Base-by-base conservation (phyloP, 202 grass and related monocot species). In the Brachypodium distachyon region DNA sequence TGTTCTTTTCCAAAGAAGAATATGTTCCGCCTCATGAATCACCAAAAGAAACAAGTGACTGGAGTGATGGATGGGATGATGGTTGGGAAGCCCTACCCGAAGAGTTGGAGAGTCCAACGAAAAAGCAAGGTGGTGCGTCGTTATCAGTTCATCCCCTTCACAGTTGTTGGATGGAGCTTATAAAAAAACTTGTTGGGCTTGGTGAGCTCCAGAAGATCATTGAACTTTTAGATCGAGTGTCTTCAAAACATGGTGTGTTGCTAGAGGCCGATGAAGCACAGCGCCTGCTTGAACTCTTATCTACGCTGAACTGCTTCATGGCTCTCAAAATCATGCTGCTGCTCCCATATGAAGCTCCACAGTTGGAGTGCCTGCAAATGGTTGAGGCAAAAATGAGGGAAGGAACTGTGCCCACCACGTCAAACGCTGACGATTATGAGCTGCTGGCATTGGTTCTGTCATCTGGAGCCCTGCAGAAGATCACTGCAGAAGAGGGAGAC, bases 61-160 rank as follows among this genome's bases (percentile, higher is more conserved):
- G 95, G 95, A 91, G 73, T 82, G 87, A 98, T 61, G 91, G 75
- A 18, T 98, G 96, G 96, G 85, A 87, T 71, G 87, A 95, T 77
- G 89, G 91, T 67, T 98, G 96, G 96, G 96, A 98, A 28, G 71
- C 76, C 29, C 86, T 95, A 66, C 92, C 92, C 37, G 92, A 95
- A 78, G 95, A 95, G 51, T 41, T 98, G 14, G 87, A 61, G 62
- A 88, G 39, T 82, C 57, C 78, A 28, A 72, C 39, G 28, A 78
- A 80, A 75, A 89, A 85, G 63, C 72, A 87, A 49, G 63, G 84
- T 72, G 74, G 36, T 47, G 83, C 10, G 14, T 71, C 39, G 11
- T 62, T 84, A 46, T 76, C 64, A 44, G 70, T 86, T 49, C 83
- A 91, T 76, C 87, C 87, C 65, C 91, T 98, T 28, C 95, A 98